phyloP scores from a whole-genome alignment of 768 basidiomycete genomes.

The Boletus speciosus region DNA sequence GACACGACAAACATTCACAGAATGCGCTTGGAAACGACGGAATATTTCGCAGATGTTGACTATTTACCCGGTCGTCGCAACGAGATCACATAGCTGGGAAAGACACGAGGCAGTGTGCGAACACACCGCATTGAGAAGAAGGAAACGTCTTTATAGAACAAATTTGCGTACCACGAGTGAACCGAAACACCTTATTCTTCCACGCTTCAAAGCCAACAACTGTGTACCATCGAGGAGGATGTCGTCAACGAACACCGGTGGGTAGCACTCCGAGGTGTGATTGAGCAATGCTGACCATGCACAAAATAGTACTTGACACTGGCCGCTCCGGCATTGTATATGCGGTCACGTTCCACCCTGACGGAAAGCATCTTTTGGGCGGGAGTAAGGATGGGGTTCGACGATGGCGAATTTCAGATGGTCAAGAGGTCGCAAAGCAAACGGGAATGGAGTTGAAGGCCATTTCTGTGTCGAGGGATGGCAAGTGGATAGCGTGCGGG shows the following conservation, averaged over 20 bases:
- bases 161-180: too few species aligned
- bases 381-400: background rate
- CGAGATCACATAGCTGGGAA: too few species aligned
- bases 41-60: too few species aligned
- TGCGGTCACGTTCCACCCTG: background rate
- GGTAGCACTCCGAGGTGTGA: background rate
- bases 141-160: too few species aligned
- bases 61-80: too few species aligned
- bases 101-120: too few species aligned
- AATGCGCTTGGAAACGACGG: too few species aligned
- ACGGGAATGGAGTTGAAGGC: background rate
- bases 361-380: background rate
- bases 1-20: too few species aligned
- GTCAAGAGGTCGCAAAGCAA: background rate
- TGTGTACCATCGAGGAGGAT: background rate
- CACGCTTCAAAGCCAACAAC: too few species aligned
- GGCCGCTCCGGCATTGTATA: background rate
- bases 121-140: too few species aligned
- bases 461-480: background rate
- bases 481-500: background rate
- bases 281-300: background rate
- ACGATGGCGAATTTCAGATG: background rate
- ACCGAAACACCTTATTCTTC: too few species aligned
- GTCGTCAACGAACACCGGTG: background rate
- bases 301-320: background rate